A percentile compares a stretch with the other conserved stretches of the same genome.
Conservation (phyloP, 2,329 filamentous ascomycete genomes). For the Raffaelea arxii region DNA sequence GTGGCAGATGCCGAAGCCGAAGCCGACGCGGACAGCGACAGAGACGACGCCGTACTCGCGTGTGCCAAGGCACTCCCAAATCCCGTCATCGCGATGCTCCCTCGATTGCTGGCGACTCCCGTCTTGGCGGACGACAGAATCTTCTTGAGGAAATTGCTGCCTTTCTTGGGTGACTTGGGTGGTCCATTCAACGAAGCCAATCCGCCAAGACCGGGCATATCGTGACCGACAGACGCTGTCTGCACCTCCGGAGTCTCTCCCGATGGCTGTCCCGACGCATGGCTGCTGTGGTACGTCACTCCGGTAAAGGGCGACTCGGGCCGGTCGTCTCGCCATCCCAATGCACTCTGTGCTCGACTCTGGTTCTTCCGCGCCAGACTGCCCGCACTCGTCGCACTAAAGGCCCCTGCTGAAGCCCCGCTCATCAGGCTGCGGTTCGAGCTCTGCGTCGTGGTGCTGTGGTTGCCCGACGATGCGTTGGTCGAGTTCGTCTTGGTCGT, state of each 20-base stretch:
- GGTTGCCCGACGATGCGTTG: constrained; percentile 62
- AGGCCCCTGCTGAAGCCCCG: constrained; percentile 76
- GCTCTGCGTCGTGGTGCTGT: constrained; percentile 59
- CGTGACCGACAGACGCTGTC: constrained; percentile 49
- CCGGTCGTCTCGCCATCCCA: constrained; percentile 51
- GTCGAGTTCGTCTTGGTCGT: constrained; percentile 84
- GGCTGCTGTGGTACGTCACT: constrained; percentile 85
- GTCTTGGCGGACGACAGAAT: constrained; percentile 92
- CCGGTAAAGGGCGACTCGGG: constrained; percentile 62
- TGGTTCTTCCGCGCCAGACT: constrained; percentile 74
- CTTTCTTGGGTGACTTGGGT: constrained; percentile 65
- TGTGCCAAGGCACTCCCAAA: constrained; percentile 26
- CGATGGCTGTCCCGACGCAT: constrained; percentile 49
- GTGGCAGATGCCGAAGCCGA: constrained; percentile 38
- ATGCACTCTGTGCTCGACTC: constrained; percentile 48
- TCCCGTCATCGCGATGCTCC: constrained; percentile 61
- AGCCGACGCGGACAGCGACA: constrained; percentile 20
- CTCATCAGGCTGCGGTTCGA: constrained; percentile 90
- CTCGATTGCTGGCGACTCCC: constrained; percentile 79
- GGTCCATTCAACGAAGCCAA: constrained; percentile 65
- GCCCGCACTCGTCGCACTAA: constrained; percentile 91
- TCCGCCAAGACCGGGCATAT: constrained; percentile 29
- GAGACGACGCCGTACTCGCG: neutral
- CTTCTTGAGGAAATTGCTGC: constrained; percentile 81
- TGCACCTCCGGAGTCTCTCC: constrained; percentile 59